Base-by-base conservation (phyloP, 352 stramenopile genomes). In the Phytophthora cryptogea region DNA sequence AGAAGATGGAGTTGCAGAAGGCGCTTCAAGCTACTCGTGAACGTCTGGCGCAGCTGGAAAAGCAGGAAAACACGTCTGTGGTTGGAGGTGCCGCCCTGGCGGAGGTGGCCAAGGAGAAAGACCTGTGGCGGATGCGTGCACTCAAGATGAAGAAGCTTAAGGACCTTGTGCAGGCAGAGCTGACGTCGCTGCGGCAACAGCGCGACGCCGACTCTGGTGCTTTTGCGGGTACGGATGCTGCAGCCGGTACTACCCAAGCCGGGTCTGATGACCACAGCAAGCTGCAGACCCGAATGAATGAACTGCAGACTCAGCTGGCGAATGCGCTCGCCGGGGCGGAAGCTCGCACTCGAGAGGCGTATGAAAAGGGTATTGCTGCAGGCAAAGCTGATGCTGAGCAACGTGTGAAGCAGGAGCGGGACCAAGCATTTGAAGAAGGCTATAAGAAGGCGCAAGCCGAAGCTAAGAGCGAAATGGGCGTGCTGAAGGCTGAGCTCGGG, bases 81-180 rank as follows among this genome's bases (percentile, higher is more conserved):
- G 32, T 11, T 14, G 43, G n/a, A 44, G 13, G 32, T 31, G 40
- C 43, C 33, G 55, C 55, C 23, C 14, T 74, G 26, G 64, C 54
- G 1, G 58, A 76, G 32, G 4, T 55, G 28, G 63, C 53, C 13
- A 88, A 70, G 72, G 78, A 92, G 47, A 81, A 89, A 56, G 80
- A 95, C 42, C 31, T 95, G 20, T 92, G 83, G 85, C 85, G 83
- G 26, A 73, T 81, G 52, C 82, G 85, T 28, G 83, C 87, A 28
- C 67, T 95, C 32, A 90, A 90, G 49, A 93, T 93, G 83, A 93
- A 93, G 45, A 93, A 93, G 52, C 42, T 88, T 0, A 93, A 93
- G 40, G 83, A 93, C 27, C 55, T 88, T 16, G 66, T 80, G 11
- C 80, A 93, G 45, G 49, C 63, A 0, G 83, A 91, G 27, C 66